Base-by-base conservation (phyloP, 2,329 filamentous ascomycete genomes). In the Hypoxylon sp. region DNA sequence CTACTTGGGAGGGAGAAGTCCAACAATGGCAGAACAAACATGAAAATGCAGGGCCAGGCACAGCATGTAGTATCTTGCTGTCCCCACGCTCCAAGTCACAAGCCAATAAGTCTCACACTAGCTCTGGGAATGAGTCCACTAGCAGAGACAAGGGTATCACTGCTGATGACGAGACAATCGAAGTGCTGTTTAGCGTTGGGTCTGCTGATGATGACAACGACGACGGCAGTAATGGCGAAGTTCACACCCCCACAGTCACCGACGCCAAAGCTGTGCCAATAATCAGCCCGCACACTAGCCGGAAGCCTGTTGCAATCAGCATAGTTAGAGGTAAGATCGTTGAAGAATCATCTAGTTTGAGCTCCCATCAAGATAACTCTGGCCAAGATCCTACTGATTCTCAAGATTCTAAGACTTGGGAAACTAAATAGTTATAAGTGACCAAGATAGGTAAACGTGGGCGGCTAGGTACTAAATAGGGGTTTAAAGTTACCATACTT, bases 231-330 rank as follows among this genome's bases (percentile, higher is more conserved):
- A n/a, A 39, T 13, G 19, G n/a, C 14, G 5, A 19, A 29, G 11
- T 19, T 31, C 13, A 17, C 5, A 42, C 11, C 14, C 26, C 44
- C 10, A 9, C 26, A 19, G 14, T 35, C 9, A 31, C 24, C 35
- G 6, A 44, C n/a, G 61, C 46, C 5, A 29, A 26, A n/a, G 54
- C 47, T 3, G 39, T 64, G 37, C 35, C 53, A n/a, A 59, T 53
- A 47, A 47, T 24, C 13, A 47, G 26, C 9, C 39, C 57, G 24
- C 14, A 44, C 6, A 24, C 11, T 3, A 44, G n/a, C 11, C 31
- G 11, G 26, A 51, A 33, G 19, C 33, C 42, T 42, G 29, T 62
- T 2, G 50, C 37, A 8, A 26, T 62, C 9, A 39, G 22, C 14
- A 13, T 11, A 4, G 51, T 4, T 1, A 33, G 42, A 14, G 14